Evolutionary conservation across 2,329 filamentous ascomycete species (phyloP).

Genomic region (Scorias spongiosa): DNA sequence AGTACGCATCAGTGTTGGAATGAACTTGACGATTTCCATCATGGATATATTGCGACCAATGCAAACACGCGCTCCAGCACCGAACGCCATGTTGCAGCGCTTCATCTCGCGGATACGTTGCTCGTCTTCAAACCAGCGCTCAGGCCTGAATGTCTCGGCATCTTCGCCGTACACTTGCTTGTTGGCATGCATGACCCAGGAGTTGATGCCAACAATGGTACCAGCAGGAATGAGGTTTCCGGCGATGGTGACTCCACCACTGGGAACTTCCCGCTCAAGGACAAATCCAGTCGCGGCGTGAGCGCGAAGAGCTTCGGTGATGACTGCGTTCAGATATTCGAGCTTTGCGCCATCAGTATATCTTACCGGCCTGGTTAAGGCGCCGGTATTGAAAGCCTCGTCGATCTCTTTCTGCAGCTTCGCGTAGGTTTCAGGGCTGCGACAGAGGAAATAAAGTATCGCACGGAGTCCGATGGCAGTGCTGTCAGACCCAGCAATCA

Average conservation of each 20-base stretch:
- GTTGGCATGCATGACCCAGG: conserved; percentile 39
- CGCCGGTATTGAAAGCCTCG: conserved; percentile 12
- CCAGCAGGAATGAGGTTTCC: conserved; percentile 38
- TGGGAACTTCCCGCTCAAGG: conserved; percentile 37
- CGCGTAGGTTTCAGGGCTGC: conserved; percentile 28
- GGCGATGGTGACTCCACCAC: conserved; percentile 37
- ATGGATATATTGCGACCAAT: conserved; percentile 14
- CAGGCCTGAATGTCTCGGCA: conserved; percentile 37
- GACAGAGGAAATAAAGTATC: conserved; percentile 37
- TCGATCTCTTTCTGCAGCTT: conserved; percentile 33
- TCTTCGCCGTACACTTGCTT: conserved; percentile 35
- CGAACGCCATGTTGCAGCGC: conserved; percentile 14
- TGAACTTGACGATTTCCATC: neutral
- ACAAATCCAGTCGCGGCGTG: conserved; percentile 41
- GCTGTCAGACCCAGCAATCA: conserved; percentile 47
- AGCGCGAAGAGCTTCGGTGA: conserved; percentile 42
- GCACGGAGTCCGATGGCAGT: conserved; percentile 45
- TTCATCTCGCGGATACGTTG: conserved; percentile 33
- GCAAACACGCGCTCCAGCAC: conserved; percentile 11
- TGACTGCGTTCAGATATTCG: conserved; percentile 41
- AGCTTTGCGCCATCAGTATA: conserved; percentile 36
- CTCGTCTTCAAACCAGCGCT: conserved; percentile 37
- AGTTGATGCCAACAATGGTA: conserved; percentile 38
- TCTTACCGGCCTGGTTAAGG: too few relatives aligned
- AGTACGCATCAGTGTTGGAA: too few relatives aligned